Conservation (phyloP, 352 stramenopile genomes). For the Globisporangium paddicum region DNA sequence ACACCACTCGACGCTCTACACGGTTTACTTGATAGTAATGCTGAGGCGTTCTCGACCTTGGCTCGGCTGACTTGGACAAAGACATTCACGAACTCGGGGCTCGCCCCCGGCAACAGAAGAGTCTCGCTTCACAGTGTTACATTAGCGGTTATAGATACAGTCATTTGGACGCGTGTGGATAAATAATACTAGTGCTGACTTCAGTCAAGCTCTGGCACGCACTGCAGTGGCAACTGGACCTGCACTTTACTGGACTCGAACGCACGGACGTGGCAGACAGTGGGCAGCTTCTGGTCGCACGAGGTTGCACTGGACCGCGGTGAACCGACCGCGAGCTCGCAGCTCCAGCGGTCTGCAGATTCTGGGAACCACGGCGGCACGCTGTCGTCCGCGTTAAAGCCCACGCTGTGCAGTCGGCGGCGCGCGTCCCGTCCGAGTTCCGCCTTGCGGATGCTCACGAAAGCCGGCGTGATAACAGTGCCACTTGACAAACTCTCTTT, state of each 20-base stretch:
- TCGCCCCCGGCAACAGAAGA: too few species aligned
- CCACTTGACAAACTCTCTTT: neutral
- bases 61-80: too few species aligned
- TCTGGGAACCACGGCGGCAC: slow-evolving; percentile 11
- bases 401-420: slow-evolving; percentile 1
- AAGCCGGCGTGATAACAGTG: neutral
- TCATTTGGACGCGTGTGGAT: too few species aligned
- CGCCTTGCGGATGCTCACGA: slow-evolving; percentile 10
- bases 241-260: too few species aligned
- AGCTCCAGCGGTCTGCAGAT: slow-evolving; percentile 11
- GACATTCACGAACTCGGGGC: too few species aligned
- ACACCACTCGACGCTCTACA: too few species aligned
- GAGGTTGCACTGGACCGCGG: neutral
- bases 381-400: slow-evolving; percentile 12
- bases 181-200: too few species aligned
- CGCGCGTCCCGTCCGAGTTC: neutral
- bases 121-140: too few species aligned
- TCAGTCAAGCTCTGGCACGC: neutral
- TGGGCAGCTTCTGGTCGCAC: neutral
- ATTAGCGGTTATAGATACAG: too few species aligned
- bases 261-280: too few species aligned
- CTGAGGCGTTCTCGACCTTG: too few species aligned
- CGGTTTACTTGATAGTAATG: too few species aligned
- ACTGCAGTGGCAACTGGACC: neutral
- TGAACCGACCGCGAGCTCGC: slow-evolving; percentile 7